A percentile compares a stretch with the other conserved stretches of the same genome.
These are phyloP conservation scores for Cytospora mali DNA, from an alignment of 2,329 filamentous ascomycete genomes.

Conservation along the genomic window DNA sequence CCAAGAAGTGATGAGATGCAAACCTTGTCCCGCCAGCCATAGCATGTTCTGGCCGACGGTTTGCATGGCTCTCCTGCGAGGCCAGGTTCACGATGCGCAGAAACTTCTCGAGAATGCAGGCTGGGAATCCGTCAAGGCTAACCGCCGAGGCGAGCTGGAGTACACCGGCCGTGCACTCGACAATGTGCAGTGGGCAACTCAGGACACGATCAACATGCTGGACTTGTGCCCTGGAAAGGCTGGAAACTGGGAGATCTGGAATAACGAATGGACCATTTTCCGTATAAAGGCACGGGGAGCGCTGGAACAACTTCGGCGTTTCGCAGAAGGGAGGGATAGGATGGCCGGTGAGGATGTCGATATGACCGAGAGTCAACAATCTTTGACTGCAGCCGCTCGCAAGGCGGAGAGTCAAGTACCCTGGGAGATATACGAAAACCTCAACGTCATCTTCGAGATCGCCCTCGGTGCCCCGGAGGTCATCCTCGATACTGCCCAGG, in stretches of 20 bases:
- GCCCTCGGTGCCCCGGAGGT: slow-evolving; percentile 75
- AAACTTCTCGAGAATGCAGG: slow-evolving; percentile 72
- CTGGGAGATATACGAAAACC: slow-evolving; percentile 85
- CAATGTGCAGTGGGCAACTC: slow-evolving; percentile 73
- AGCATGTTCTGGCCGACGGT: slow-evolving; percentile 83
- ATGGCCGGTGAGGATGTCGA: slow-evolving; percentile 40
- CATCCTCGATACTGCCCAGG: slow-evolving; percentile 76
- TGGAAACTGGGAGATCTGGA: slow-evolving; percentile 80
- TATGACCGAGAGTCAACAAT: slow-evolving; percentile 42
- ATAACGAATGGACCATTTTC: slow-evolving; percentile 82
- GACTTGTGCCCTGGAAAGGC: slow-evolving; percentile 71
- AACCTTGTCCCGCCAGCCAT: slow-evolving; percentile 76
- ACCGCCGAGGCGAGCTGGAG: slow-evolving; percentile 63
- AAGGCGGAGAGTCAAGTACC: slow-evolving; percentile 86
- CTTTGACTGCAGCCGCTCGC: slow-evolving; percentile 67
- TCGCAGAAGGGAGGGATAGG: slow-evolving; percentile 70
- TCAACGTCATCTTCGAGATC: slow-evolving; percentile 79
- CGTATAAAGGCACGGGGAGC: slow-evolving; percentile 72
- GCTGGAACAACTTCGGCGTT: slow-evolving; percentile 70
- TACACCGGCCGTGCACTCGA: slow-evolving; percentile 78
- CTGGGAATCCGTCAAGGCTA: slow-evolving; percentile 75
- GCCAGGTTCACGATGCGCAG: slow-evolving; percentile 69
- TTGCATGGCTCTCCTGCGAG: slow-evolving; percentile 74
- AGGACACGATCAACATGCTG: slow-evolving; percentile 69
- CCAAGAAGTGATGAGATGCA: slow-evolving; percentile 62